These are phyloP conservation scores for Metschnikowia cubensis DNA, from an alignment of 805 yeast genomes.

Conservation along the genomic window DNA sequence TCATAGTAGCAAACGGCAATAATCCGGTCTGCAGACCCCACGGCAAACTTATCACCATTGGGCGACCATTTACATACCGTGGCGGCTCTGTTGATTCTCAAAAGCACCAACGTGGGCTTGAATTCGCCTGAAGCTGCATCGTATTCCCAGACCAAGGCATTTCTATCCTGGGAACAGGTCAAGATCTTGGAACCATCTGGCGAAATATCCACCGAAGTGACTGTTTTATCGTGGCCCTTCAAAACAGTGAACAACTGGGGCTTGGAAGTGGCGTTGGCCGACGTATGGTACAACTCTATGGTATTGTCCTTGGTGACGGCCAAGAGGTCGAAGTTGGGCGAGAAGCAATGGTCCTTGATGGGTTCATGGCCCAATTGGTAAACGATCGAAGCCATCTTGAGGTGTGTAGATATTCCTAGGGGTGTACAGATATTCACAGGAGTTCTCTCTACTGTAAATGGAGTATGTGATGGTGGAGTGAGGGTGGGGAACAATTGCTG, in stretches of 20 bases:
- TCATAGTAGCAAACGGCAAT: slow-evolving; percentile 96
- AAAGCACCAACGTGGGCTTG: slow-evolving; percentile 86
- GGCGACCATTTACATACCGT: slow-evolving; percentile 95
- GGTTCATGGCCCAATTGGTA: slow-evolving; percentile 78
- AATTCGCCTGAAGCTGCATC: slow-evolving; percentile 54
- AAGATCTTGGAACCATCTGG: slow-evolving; percentile 77
- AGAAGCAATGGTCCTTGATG: slow-evolving; percentile 88
- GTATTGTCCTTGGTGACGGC: slow-evolving; percentile 80
- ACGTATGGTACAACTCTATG: slow-evolving; percentile 67
- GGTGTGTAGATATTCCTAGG: neutral
- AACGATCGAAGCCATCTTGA: slow-evolving; percentile 19
- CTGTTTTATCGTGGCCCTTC: slow-evolving; percentile 85
- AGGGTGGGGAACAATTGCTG: neutral
- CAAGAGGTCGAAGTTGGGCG: slow-evolving; percentile 55
- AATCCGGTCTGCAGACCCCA: slow-evolving; percentile 90
- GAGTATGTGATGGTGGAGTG: neutral
- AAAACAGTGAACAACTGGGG: slow-evolving; percentile 66
- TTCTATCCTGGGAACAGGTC: slow-evolving; percentile 96
- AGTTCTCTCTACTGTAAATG: slow-evolving; percentile 19
- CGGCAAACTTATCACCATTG: slow-evolving; percentile 91
- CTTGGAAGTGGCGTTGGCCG: slow-evolving; percentile 34
- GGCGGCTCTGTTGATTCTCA: slow-evolving; percentile 93
- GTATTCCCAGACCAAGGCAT: slow-evolving; percentile 90
- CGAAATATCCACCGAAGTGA: slow-evolving; percentile 92
- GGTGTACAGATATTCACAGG: slow-evolving; percentile 11